Percentiles rank a stretch among this genome's conserved stretches.
Conservation (phyloP, 2,329 filamentous ascomycete genomes). For the Pleurostoma richardsiae region DNA sequence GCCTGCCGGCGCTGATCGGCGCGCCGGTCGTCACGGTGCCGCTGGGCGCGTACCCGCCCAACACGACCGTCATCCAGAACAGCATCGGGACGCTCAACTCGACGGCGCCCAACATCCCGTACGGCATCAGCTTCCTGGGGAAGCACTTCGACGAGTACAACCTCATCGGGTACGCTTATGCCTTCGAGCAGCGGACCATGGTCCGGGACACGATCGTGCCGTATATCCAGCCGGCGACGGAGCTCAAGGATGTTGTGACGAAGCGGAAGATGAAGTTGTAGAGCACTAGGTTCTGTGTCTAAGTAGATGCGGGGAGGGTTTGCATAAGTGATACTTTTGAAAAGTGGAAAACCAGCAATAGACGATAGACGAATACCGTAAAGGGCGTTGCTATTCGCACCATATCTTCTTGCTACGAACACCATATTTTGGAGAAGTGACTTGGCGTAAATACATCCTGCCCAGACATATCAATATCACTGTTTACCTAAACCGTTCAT, state of each 20-base stretch:
- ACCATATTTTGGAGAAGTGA: no score
- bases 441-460: no score
- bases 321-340: no score
- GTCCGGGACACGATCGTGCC: slow-evolving; percentile 19
- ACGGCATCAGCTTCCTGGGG: slow-evolving; percentile 57
- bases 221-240: slow-evolving; percentile 21
- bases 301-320: no score
- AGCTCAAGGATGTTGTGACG: slow-evolving; percentile 17
- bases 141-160: slow-evolving; percentile 52
- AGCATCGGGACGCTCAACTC: slow-evolving; percentile 4
- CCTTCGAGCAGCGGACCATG: slow-evolving; percentile 57
- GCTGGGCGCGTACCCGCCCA: background rate
- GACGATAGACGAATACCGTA: no score
- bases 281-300: no score
- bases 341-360: no score
- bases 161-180: slow-evolving; percentile 61
- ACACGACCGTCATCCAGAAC: slow-evolving; percentile 1
- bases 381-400: no score
- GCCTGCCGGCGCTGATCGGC: slow-evolving; percentile 5
- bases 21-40: slow-evolving; percentile 27
- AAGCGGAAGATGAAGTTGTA: background rate
- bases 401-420: no score
- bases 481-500: no score
- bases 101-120: slow-evolving; percentile 4
- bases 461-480: no score